phyloP scores from a whole-genome alignment of 805 yeast genomes.

The Candida lessepsii region DNA sequence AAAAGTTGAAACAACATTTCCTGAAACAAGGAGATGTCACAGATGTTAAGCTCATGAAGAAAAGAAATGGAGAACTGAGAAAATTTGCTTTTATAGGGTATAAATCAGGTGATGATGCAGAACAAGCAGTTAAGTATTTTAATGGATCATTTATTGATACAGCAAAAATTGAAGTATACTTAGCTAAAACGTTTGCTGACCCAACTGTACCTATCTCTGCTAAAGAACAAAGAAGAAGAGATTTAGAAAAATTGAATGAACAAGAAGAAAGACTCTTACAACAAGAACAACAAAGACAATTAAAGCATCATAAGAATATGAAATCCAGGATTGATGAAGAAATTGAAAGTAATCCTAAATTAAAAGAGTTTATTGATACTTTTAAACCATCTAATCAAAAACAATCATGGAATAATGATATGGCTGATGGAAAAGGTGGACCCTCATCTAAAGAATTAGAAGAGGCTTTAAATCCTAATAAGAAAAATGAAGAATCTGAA shows the following conservation, averaged over 20 bases:
- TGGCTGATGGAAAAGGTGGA: slow-evolving; percentile 45
- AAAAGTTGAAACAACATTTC: slow-evolving; percentile 66
- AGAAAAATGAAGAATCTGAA: not conserved
- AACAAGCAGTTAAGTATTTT: slow-evolving; percentile 71
- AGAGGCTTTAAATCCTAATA: slow-evolving; percentile 30
- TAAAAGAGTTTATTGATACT: slow-evolving; percentile 78
- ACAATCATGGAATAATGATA: slow-evolving; percentile 75
- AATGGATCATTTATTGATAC: slow-evolving; percentile 82
- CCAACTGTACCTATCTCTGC: slow-evolving; percentile 70
- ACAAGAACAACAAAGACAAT: slow-evolving; percentile 40
- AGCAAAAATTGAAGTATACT: slow-evolving; percentile 68
- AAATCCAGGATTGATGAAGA: slow-evolving; percentile 51
- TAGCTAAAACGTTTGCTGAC: slow-evolving; percentile 85
- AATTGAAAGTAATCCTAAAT: slow-evolving; percentile 60
- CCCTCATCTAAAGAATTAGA: slow-evolving; percentile 46
- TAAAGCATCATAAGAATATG: slow-evolving; percentile 37
- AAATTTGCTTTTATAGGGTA: slow-evolving; percentile 93
- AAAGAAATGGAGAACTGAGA: slow-evolving; percentile 81
- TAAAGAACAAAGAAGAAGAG: slow-evolving; percentile 37
- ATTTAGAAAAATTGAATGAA: slow-evolving; percentile 45
- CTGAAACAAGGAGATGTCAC: slow-evolving; percentile 63
- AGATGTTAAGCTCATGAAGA: slow-evolving; percentile 83
- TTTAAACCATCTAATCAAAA: slow-evolving; percentile 73
- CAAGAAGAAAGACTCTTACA: slow-evolving; percentile 43
- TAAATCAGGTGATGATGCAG: slow-evolving; percentile 71